phyloP scores from a whole-genome alignment of 306 rosid species.

The Hippophae tibetana region DNA sequence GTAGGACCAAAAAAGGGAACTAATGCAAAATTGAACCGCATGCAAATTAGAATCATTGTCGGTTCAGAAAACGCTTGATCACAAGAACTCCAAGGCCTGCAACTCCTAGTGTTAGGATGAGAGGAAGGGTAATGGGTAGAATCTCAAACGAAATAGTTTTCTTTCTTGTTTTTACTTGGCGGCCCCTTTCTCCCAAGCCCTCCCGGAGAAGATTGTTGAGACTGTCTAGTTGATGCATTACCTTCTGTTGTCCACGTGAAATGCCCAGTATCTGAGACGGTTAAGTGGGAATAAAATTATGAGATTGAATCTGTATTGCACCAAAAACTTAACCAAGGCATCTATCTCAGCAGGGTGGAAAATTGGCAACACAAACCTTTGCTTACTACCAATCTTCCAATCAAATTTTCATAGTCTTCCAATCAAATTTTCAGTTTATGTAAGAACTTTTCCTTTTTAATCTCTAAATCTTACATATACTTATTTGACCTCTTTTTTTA shows the following conservation, averaged over 20 bases:
- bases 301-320: too few species aligned
- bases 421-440: too few species aligned
- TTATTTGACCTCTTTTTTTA: too few species aligned
- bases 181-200: slow-evolving; percentile 34
- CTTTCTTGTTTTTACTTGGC: slow-evolving; percentile 41
- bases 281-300: slow-evolving; percentile 4
- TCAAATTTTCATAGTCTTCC: too few species aligned
- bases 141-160: slow-evolving; percentile 27
- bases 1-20: not conserved
- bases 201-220: slow-evolving; percentile 60
- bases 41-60: slow-evolving; percentile 25
- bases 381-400: too few species aligned
- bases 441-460: too few species aligned
- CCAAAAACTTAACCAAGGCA: too few species aligned
- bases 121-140: slow-evolving; percentile 30
- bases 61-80: slow-evolving; percentile 38
- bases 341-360: too few species aligned
- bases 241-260: slow-evolving; percentile 67
- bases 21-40: not conserved
- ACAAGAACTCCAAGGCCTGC: slow-evolving; percentile 69
- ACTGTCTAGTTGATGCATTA: slow-evolving; percentile 72
- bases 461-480: too few species aligned
- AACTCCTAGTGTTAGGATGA: slow-evolving; percentile 38
- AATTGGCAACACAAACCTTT: too few species aligned
- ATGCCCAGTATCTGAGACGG: slow-evolving; percentile 51